phyloP scores from a whole-genome alignment of 306 rosid genomes.

The Rosa rugosa region DNA sequence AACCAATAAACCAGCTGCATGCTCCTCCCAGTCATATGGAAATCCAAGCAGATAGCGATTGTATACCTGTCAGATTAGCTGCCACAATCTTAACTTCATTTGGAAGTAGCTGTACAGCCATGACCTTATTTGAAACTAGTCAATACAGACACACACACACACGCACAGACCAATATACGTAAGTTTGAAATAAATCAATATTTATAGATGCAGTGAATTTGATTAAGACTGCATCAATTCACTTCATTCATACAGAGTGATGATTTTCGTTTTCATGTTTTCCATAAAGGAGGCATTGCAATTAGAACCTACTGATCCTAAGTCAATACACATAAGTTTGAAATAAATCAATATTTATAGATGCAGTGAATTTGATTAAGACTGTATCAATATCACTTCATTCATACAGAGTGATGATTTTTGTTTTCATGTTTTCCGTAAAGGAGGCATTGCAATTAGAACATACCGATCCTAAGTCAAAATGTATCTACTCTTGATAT shows the following conservation, averaged over 20 bases:
- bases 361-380: background rate
- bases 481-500: background rate
- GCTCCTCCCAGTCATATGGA: conserved; percentile 72
- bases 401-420: background rate
- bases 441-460: background rate
- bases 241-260: background rate
- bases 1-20: conserved; percentile 21
- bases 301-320: background rate
- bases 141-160: no score
- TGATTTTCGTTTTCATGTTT: background rate
- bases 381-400: background rate
- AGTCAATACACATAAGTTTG: background rate
- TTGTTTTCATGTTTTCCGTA: background rate
- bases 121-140: background rate
- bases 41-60: conserved; percentile 58
- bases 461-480: background rate
- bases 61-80: conserved; percentile 45
- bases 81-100: background rate
- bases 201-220: background rate
- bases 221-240: background rate
- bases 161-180: no score
- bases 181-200: background rate
- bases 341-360: background rate
- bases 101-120: background rate
- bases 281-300: background rate